Evolutionary conservation across 495 filamentous ascomycete species (phyloP), one percentile per base, ranked within the genome.

Genomic region (Sordaria brevicollis): DNA sequence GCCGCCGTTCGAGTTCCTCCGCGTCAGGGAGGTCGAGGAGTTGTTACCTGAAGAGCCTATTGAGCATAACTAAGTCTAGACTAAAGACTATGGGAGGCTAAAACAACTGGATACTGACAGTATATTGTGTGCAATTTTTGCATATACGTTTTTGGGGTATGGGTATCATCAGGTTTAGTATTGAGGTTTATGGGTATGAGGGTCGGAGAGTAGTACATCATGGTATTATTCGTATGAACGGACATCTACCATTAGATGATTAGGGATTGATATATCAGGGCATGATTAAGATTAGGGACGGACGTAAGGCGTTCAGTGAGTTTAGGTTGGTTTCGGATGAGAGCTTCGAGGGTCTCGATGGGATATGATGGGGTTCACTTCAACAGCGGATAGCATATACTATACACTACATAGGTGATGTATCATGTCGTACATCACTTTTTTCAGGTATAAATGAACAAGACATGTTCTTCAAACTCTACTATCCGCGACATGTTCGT

Each of bases 21-120:
- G 75, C 35, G 80, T 81, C 2, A 82, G 82, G 5, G 92, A 90
- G 73, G 80, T 91, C 5, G 87, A 89, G 73, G 87, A 90, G 70
- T 76, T 97, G n/a, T 83, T 96, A 10, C 90, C 92, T 0, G 92
- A 96, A 78, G 90, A 93, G 67, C 92, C 92, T 1, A 90, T 96
- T 71, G 92, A 95, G 81, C 93, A 94, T 78, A 82, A 78, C 71
- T 84, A 81, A 67, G 34, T 17, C 7, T 65, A 11, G 57, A 3
- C 29, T 15, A 71, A n/a, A n/a, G 71, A 38, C 75, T 75, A 57
- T 31, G 49, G 21, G 6, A 5, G 25, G 49, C 2, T 57, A 13
- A 29, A 29, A 57, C 49, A n/a, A n/a, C n/a, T n/a, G n/a, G n/a
- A n/a, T n/a, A n/a, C n/a, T n/a, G n/a, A n/a, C n/a, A n/a, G n/a